Conservation (phyloP, 1,284 basidiomycete species). For the Cryptococcus sp. region DNA sequence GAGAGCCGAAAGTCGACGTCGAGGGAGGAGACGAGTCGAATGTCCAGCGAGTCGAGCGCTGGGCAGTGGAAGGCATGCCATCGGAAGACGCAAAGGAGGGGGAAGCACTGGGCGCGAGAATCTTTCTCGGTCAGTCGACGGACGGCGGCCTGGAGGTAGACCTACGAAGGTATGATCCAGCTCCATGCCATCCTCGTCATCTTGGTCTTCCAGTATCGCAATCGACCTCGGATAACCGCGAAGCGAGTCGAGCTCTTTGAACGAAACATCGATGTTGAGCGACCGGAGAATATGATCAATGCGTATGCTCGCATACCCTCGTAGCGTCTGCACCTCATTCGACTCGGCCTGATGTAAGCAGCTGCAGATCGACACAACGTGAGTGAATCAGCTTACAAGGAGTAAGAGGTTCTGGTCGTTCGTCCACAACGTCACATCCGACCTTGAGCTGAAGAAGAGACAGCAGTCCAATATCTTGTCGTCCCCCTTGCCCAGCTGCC, state of each 20-base stretch:
- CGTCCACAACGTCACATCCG: conserved; percentile 23
- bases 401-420: conserved; percentile 24
- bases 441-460: conserved; percentile 11
- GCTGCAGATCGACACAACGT: neutral
- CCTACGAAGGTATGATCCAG: neutral
- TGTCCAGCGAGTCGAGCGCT: no score
- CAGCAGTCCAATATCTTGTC: conserved; percentile 31
- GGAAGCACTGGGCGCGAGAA: neutral
- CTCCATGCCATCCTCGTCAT: neutral
- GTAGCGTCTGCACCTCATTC: conserved; percentile 13
- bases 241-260: neutral
- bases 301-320: neutral
- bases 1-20: neutral
- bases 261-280: neutral
- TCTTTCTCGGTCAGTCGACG: no score
- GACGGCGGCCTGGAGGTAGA: no score
- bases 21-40: neutral
- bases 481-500: conserved; percentile 17
- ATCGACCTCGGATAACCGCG: neutral
- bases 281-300: neutral
- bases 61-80: no score
- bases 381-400: conserved; percentile 11
- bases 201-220: neutral
- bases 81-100: no score
- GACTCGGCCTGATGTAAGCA: conserved; percentile 11